These are phyloP conservation scores for Carex sylvatica DNA, from an alignment of 202 grass and related monocot genomes.

Conservation along the genomic window DNA sequence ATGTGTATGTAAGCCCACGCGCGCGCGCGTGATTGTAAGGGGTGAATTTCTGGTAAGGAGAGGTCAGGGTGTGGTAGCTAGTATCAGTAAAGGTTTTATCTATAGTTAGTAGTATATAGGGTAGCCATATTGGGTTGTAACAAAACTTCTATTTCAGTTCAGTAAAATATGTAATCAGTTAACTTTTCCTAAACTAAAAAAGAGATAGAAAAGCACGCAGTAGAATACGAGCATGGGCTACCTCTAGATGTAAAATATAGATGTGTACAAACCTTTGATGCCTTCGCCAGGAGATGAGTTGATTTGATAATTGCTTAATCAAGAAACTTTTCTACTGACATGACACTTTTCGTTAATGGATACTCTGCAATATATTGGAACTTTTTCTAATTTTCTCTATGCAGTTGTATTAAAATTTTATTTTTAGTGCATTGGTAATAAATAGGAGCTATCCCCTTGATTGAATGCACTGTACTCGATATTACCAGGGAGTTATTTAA, in stretches of 20 bases:
- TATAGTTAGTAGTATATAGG: too few species aligned
- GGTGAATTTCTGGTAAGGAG: too few species aligned
- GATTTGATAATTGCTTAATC: background rate
- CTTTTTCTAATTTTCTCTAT: background rate
- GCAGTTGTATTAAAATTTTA: background rate
- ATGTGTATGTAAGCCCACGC: too few species aligned
- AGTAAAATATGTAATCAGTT: too few species aligned
- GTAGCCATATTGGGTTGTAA: too few species aligned
- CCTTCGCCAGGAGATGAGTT: background rate
- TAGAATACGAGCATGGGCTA: too few species aligned
- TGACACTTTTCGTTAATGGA: background rate
- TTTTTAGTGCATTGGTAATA: background rate
- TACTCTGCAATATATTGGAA: background rate
- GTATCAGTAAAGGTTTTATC: too few species aligned
- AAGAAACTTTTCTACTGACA: background rate
- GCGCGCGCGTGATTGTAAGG: too few species aligned
- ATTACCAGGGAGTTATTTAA: background rate
- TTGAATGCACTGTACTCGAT: background rate
- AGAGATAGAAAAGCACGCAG: too few species aligned
- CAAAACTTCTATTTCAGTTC: too few species aligned
- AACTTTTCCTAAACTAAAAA: too few species aligned
- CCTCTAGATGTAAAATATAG: constrained; percentile 26
- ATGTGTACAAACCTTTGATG: background rate
- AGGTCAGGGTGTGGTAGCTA: constrained; percentile 38
- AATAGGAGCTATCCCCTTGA: background rate